Percentiles rank a stretch among this genome's conserved stretches.
phyloP scores from a whole-genome alignment of 2,329 filamentous ascomycete genomes.

The Fusarium sp. region DNA sequence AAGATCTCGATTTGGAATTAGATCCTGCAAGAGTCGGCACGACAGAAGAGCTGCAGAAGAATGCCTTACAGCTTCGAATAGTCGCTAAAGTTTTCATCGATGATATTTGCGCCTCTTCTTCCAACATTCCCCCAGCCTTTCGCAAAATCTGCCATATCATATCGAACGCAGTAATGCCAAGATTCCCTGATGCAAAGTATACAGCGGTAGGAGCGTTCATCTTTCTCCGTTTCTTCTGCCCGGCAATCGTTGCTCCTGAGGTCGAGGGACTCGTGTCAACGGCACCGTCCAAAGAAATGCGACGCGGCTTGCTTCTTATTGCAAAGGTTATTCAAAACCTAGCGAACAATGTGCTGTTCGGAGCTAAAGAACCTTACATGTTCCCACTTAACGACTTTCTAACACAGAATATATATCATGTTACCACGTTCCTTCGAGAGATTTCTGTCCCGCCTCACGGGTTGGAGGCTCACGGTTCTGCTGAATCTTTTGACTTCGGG shows the following conservation, averaged over 20 bases:
- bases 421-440: conserved; percentile 73
- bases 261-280: conserved; percentile 71
- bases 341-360: conserved; percentile 77
- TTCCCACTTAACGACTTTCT: conserved; percentile 76
- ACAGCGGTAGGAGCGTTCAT: conserved; percentile 78
- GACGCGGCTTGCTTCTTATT: conserved; percentile 73
- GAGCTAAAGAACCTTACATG: conserved; percentile 79
- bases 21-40: conserved; percentile 71
- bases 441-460: conserved; percentile 70
- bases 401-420: conserved; percentile 73
- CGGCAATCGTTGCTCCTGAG: conserved; percentile 76
- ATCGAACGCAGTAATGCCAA: conserved; percentile 69
- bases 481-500: conserved; percentile 73
- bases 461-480: conserved; percentile 53
- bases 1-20: conserved; percentile 74
- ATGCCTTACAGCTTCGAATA: conserved; percentile 72
- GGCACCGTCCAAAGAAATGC: conserved; percentile 74
- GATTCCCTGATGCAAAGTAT: conserved; percentile 76
- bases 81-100: conserved; percentile 78
- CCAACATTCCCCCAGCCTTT: conserved; percentile 71
- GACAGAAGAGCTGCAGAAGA: conserved; percentile 72
- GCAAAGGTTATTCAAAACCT: conserved; percentile 78
- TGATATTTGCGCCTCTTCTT: conserved; percentile 72
- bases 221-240: conserved; percentile 78
- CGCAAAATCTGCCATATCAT: conserved; percentile 75